Conservation (phyloP, 345 rosid species). For the Aegle marmelos region DNA sequence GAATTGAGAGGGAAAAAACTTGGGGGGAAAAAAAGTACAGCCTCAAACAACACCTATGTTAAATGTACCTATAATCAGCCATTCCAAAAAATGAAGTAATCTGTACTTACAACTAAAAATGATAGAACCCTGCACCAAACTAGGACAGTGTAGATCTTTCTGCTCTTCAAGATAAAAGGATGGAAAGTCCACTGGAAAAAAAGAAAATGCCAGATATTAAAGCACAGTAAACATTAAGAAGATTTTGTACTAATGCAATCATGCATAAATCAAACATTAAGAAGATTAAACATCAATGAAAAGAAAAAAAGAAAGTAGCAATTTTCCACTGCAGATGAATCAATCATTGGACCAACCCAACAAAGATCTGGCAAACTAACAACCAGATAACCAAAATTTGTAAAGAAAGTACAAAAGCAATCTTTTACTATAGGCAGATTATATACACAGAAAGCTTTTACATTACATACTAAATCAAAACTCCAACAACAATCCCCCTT, state of each 20-base stretch:
- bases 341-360: neutral
- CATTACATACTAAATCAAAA: neutral
- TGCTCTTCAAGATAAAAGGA: conserved; percentile 93
- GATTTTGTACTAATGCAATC: neutral
- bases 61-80: neutral
- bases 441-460: neutral
- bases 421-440: neutral
- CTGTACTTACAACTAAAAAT: conserved; percentile 82
- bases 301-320: neutral
- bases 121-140: conserved; percentile 98
- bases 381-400: neutral
- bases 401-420: neutral
- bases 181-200: conserved; percentile 98
- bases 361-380: neutral
- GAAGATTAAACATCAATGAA: neutral
- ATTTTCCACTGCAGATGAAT: neutral
- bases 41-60: neutral
- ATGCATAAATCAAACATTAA: neutral
- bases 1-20: neutral
- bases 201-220: conserved; percentile 1
- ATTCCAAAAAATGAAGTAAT: neutral
- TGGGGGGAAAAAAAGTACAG: neutral
- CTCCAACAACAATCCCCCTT: neutral
- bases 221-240: neutral
- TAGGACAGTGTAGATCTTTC: conserved; percentile 92